Percentiles rank a stretch among this genome's conserved stretches.
These are phyloP conservation scores for Linum lewisii DNA, from an alignment of 345 rosid species.

Conservation along the genomic window DNA sequence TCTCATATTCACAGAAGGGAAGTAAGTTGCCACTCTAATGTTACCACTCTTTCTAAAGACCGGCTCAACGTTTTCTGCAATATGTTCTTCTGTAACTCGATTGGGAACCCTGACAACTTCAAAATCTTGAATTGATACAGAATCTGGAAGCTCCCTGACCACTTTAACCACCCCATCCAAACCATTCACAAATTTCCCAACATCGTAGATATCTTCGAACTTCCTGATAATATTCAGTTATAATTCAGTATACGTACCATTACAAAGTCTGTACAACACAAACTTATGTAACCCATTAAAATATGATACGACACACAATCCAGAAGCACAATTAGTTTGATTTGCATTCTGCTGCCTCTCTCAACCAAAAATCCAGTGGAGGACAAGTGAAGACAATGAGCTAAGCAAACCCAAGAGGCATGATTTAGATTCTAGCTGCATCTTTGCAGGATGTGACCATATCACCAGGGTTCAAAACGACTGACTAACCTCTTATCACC, in stretches of 20 bases:
- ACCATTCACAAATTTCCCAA: slow-evolving; percentile 56
- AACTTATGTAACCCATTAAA: too few relatives aligned
- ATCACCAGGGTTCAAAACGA: too few relatives aligned
- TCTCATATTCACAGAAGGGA: slow-evolving; percentile 86
- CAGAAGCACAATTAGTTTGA: too few relatives aligned
- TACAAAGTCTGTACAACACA: too few relatives aligned
- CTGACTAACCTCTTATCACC: slow-evolving; percentile 64
- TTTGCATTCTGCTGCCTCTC: too few relatives aligned
- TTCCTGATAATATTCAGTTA: slow-evolving; percentile 34
- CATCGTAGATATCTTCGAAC: slow-evolving; percentile 86
- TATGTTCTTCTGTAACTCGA: slow-evolving; percentile 65
- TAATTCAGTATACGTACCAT: too few relatives aligned
- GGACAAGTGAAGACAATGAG: too few relatives aligned
- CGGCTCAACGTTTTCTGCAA: slow-evolving; percentile 53
- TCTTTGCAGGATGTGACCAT: too few relatives aligned
- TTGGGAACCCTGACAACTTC: slow-evolving; percentile 85
- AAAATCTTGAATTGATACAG: slow-evolving; percentile 48
- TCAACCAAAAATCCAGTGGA: too few relatives aligned
- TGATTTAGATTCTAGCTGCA: too few relatives aligned
- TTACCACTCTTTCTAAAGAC: slow-evolving; percentile 60
- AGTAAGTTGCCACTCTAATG: slow-evolving; percentile 82
- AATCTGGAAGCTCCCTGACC: slow-evolving; percentile 52
- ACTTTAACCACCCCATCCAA: slow-evolving; percentile 65
- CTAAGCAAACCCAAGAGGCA: too few relatives aligned
- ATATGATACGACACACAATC: too few relatives aligned